Conservation (phyloP, 129 eudicot genomes). For the Saussurea involucrata region DNA sequence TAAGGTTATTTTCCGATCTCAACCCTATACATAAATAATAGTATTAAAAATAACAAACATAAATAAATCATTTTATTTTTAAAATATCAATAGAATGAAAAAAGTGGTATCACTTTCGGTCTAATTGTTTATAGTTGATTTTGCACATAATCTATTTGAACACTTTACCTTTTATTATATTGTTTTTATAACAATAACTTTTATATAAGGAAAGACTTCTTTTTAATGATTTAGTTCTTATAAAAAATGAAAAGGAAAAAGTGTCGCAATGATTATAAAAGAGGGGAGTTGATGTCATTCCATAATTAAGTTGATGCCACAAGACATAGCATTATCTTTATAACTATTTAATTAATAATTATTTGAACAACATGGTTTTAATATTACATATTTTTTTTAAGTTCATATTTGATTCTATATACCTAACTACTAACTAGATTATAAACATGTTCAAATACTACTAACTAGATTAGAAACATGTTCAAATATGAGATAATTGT, state of each 20-base stretch:
- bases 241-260: neutral
- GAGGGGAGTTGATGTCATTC: conserved; percentile 9
- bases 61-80: neutral
- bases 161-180: neutral
- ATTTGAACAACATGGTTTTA: neutral
- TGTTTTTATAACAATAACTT: neutral
- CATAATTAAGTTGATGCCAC: conserved; percentile 26
- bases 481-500: too few relatives aligned
- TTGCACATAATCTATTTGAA: neutral
- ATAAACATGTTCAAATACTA: too few relatives aligned
- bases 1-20: too few relatives aligned
- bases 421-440: too few relatives aligned
- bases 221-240: neutral
- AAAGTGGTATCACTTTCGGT: neutral
- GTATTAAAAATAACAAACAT: neutral
- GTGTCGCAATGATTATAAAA: neutral
- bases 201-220: neutral
- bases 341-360: neutral
- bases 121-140: neutral
- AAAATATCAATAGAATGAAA: neutral
- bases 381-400: neutral
- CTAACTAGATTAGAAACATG: too few relatives aligned
- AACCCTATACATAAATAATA: too few relatives aligned
- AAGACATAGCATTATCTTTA: conserved; percentile 25
- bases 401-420: too few relatives aligned